Conservation (phyloP, 2,329 filamentous ascomycete species). For the Penicillium psychrosexuale region DNA sequence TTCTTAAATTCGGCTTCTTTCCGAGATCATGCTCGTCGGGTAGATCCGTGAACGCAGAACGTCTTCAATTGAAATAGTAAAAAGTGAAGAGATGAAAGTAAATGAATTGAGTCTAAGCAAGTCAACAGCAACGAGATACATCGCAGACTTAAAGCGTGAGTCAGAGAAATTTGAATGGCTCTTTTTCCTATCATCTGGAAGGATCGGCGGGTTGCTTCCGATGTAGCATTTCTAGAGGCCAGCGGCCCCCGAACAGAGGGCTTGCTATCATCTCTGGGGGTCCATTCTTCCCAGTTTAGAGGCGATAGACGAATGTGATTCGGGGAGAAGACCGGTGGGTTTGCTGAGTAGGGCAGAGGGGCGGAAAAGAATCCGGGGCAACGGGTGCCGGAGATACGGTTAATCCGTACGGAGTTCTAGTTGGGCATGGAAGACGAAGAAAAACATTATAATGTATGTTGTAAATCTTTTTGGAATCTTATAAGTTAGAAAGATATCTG, state of each 20-base stretch:
- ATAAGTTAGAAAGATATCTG: background rate
- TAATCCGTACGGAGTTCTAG: background rate
- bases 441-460: no score
- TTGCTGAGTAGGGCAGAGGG: conserved; percentile 6
- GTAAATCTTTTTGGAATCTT: background rate
- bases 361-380: conserved; percentile 25
- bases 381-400: background rate
- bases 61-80: conserved; percentile 3
- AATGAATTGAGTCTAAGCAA: background rate
- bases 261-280: conserved; percentile 3
- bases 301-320: conserved; percentile 2
- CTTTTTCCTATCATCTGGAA: background rate
- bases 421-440: background rate
- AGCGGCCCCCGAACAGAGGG: background rate
- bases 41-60: background rate
- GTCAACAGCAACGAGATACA: background rate
- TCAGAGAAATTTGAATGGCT: conserved; percentile 8
- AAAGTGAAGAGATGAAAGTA: background rate
- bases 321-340: conserved; percentile 13
- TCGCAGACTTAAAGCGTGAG: conserved; percentile 10
- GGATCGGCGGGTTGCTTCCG: conserved; percentile 1
- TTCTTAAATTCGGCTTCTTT: conserved; percentile 4
- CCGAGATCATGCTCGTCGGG: conserved; percentile 8
- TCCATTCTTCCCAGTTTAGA: background rate
- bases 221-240: background rate